phyloP scores from a whole-genome alignment of 2,329 filamentous ascomycete genomes.

The Paraphoma sp. region DNA sequence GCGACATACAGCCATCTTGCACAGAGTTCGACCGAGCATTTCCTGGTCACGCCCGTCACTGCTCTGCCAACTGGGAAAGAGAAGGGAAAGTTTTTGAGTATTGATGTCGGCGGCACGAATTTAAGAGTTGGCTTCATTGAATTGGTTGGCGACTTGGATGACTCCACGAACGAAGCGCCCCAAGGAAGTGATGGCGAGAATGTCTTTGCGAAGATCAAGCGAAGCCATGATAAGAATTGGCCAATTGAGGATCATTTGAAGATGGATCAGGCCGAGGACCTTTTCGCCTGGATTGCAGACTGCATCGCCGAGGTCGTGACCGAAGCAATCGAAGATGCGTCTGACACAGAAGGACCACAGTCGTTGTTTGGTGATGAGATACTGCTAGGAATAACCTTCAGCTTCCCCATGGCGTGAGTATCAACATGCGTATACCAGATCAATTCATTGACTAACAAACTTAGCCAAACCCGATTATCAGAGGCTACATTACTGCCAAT shows the following conservation, averaged over 20 bases:
- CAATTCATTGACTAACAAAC: not conserved
- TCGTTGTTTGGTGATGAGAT: conserved; percentile 54
- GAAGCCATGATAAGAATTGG: conserved; percentile 74
- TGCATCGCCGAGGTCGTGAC: conserved; percentile 77
- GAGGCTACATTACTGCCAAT: conserved; percentile 71
- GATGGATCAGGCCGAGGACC: conserved; percentile 73
- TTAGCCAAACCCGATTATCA: conserved; percentile 64
- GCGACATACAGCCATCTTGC: conserved; percentile 44
- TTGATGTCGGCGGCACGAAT: conserved; percentile 69
- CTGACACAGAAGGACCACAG: conserved; percentile 17
- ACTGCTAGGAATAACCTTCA: conserved; percentile 73
- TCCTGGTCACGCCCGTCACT: conserved; percentile 49
- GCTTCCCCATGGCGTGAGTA: conserved; percentile 67
- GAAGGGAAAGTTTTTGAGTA: conserved; percentile 63
- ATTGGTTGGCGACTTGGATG: conserved; percentile 56
- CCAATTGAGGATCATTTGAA: conserved; percentile 77
- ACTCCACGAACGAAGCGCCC: conserved; percentile 13
- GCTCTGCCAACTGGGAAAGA: conserved; percentile 62
- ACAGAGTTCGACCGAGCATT: conserved; percentile 46
- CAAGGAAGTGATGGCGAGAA: conserved; percentile 24
- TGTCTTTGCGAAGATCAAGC: conserved; percentile 54
- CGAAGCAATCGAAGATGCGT: conserved; percentile 57
- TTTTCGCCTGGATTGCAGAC: conserved; percentile 82
- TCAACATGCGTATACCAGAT: not conserved
- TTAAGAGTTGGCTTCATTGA: conserved; percentile 73